Evolutionary conservation across 345 rosid genomes (phyloP).

Genomic region (Pugionium dolabratum): DNA sequence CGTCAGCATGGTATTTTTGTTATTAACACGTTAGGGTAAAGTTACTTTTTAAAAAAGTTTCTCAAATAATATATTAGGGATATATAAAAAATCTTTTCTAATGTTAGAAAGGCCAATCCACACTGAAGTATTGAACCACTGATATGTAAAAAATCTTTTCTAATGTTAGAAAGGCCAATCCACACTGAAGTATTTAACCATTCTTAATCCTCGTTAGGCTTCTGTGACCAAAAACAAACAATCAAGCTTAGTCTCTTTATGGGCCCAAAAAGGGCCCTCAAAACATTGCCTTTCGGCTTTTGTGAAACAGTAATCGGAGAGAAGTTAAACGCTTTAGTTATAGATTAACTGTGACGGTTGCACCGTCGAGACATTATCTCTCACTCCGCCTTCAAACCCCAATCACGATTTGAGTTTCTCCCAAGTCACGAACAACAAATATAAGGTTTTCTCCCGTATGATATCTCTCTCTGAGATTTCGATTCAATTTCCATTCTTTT

Average conservation of each 20-base stretch:
- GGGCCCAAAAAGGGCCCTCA: constrained; percentile 24
- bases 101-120: neutral
- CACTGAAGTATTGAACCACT: neutral
- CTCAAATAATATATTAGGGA: too few relatives aligned
- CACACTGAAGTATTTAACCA: neutral
- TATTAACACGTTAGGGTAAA: too few relatives aligned
- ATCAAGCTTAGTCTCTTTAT: neutral
- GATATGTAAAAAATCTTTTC: too few relatives aligned
- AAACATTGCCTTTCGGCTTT: neutral
- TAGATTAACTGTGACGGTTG: neutral
- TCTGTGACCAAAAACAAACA: neutral
- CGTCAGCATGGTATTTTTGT: too few relatives aligned
- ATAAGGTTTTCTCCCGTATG: constrained; percentile 15
- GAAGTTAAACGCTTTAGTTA: neutral
- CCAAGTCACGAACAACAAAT: neutral
- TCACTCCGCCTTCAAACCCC: constrained; percentile 1
- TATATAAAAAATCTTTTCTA: too few relatives aligned
- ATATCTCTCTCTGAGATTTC: constrained; percentile 1
- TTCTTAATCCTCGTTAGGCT: neutral
- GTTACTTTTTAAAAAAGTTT: too few relatives aligned
- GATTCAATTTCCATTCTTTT: neutral
- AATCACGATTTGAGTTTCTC: constrained; percentile 15
- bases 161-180: neutral
- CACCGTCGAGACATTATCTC: constrained; percentile 12
- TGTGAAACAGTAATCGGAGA: constrained; percentile 21